Base-by-base conservation (phyloP, 202 grass and related monocot genomes). In the Bolboschoenoplectus hybrid region DNA sequence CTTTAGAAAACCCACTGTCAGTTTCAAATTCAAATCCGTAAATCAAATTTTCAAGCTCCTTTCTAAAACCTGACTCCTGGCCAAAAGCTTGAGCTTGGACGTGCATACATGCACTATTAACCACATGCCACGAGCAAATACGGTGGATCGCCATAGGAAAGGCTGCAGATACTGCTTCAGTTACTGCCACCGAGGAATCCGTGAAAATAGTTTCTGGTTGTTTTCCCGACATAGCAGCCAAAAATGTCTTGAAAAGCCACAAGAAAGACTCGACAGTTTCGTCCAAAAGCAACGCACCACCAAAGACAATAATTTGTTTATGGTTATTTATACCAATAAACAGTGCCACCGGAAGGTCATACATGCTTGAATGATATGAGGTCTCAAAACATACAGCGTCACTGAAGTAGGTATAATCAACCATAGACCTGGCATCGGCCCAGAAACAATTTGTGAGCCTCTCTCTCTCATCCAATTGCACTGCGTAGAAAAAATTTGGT, bases 301-400 rank as follows among this genome's bases (percentile, higher is more conserved):
- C 92, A 78, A 90, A 87, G 82, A 94, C 84, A 74, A 89, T 45
- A 70, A 69, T 85, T 87, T 91, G 86, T n/a, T 87, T 78, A 36
- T 91, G 89, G 74, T 89, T 81, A 82, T 90, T 94, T 56, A 82
- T 56, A 35, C 92, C 89, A 85, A 94, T 46, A 91, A 90, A 94
- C 39, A 85, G 64, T 46, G 83, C 88, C 38, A 94, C 85, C 32
- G 84, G 80, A 35, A 89, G 39, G 68, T 89, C 89, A 62, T 82
- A 88, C 62, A 85, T 81, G 35, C 86, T 86, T 26, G 35, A 83
- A 40, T 62, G 86, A 69, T 94, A 82, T 0, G 92, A 88, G 14
- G 85, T 85, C 52, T 89, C 92, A 26, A 94, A 91, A 58, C 85
- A 89, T 44, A 91, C 78, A 3, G 57, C 45, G 82, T 94, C 92